These are phyloP conservation scores for Thermoascus crustaceus DNA, from an alignment of 2,329 filamentous ascomycete species.

Conservation along the genomic window DNA sequence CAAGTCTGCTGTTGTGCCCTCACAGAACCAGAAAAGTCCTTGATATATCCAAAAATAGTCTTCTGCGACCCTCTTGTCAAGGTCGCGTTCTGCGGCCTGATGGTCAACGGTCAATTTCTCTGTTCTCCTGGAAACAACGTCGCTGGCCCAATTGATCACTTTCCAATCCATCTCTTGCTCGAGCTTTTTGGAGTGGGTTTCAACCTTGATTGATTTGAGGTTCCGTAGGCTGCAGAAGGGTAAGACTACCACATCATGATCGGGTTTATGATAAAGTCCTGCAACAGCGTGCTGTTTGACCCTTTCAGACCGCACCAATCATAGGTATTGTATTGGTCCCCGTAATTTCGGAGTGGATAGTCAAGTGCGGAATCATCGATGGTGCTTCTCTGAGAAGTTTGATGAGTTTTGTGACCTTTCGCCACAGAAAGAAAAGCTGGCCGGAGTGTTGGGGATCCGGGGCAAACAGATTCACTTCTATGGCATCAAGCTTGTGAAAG, in stretches of 20 bases:
- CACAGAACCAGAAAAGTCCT: no score
- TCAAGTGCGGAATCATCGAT: no score
- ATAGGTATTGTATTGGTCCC: no score
- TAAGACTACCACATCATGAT: background rate
- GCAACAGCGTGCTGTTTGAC: no score
- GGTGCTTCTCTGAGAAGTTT: background rate
- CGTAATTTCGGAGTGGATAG: no score
- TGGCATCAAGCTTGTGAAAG: background rate
- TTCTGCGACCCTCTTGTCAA: background rate
- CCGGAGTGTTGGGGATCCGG: background rate
- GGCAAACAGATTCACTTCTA: background rate
- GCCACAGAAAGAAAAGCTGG: background rate
- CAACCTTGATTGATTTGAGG: background rate
- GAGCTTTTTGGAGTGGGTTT: background rate
- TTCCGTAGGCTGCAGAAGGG: background rate
- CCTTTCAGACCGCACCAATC: no score
- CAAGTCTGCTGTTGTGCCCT: background rate
- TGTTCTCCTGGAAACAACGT: background rate
- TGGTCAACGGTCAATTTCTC: background rate
- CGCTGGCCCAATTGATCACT: background rate
- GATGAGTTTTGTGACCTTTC: background rate
- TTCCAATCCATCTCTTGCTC: background rate
- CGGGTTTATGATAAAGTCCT: no score
- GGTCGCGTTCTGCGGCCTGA: background rate
- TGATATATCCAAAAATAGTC: background rate